Base-by-base conservation (phyloP, 495 filamentous ascomycete genomes). In the Podospora appendiculata region DNA sequence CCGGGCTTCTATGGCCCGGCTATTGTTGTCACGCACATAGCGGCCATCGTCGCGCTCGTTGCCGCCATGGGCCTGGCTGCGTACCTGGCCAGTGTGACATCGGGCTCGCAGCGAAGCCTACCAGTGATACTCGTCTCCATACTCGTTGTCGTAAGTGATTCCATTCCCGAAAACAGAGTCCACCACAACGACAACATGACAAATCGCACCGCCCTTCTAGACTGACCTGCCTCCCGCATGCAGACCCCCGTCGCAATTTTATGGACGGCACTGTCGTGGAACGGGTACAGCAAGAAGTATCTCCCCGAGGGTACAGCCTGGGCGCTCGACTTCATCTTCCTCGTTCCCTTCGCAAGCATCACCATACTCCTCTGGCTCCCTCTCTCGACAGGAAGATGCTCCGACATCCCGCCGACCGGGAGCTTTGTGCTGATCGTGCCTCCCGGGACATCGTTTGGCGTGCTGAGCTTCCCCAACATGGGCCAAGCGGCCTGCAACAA, bases 1-100 rank as follows among this genome's bases (percentile, higher is more conserved):
- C 53, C 35, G 32, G 53, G 50, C 38, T 48, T 56, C 18, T 52
- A 45, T 17, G 50, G 36, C 16, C 56, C 51, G 34, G 34, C 45
- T 16, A 54, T 59, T 32, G 46, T 59, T 13, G 11, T 47, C 12
- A 18, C 50, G 2, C 50, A 53, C n/a, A 19, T 35, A 1, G 32
- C 33, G 8, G 36, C 34, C 9, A 47, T 56, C 40, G 16, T 52
- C 0, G 32, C 32, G 1, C 52, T 54, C 16, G 41, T 13, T 13
- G 47, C 32, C 33, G n/a, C 54, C 33, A 38, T 42, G n/a, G 53
- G 53, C 0, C n/a, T 59, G 1, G 32, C 38, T 10, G 44, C 44
- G 33, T 16, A 59, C 25, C 56, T 59, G 12, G 33, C 56, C 4
- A 13, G 41, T 13, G 17, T 43, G 32, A 38, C 41, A 8, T 42